Percentiles rank a stretch among this genome's conserved stretches.
These are phyloP conservation scores for Ophiostoma sp. DNA, from an alignment of 2,329 filamentous ascomycete species.

Conservation along the genomic window DNA sequence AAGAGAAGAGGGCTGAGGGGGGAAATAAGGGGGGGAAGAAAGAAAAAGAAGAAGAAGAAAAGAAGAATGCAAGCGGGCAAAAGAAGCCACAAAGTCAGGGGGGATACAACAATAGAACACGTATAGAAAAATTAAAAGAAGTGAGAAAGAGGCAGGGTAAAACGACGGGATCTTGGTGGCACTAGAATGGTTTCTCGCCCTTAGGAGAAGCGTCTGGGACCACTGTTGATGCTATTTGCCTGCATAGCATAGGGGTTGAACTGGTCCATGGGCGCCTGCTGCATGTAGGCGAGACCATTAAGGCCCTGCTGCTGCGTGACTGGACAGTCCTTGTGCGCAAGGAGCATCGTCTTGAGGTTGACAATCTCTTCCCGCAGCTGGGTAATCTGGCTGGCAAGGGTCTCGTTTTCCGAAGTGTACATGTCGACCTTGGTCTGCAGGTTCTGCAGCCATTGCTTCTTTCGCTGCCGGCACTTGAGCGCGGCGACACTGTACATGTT, in stretches of 20 bases:
- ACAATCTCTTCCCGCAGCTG: conserved; percentile 88
- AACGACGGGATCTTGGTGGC: background rate
- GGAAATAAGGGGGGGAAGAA: background rate
- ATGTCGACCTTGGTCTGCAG: conserved; percentile 91
- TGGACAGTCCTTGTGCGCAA: conserved; percentile 94
- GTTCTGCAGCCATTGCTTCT: conserved; percentile 98
- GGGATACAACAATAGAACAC: conserved; percentile 4
- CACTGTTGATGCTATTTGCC: conserved; percentile 40
- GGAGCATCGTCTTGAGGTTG: conserved; percentile 82
- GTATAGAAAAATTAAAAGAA: background rate
- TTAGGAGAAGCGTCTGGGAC: conserved; percentile 45
- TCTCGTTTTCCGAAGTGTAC: conserved; percentile 87
- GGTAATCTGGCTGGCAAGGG: conserved; percentile 74
- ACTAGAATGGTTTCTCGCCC: background rate
- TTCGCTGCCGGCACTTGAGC: conserved; percentile 91
- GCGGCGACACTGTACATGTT: conserved; percentile 60
- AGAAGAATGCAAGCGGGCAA: background rate
- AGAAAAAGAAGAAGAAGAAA: background rate
- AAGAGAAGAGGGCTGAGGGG: background rate
- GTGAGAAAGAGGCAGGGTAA: background rate
- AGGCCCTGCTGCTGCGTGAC: conserved; percentile 83
- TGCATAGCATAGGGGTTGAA: conserved; percentile 44
- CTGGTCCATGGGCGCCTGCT: conserved; percentile 45
- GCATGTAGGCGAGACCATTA: conserved; percentile 41
- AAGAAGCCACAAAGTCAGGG: background rate